phyloP scores from a whole-genome alignment of 2,329 filamentous ascomycete species.

The Tetracladium maxilliforme region DNA sequence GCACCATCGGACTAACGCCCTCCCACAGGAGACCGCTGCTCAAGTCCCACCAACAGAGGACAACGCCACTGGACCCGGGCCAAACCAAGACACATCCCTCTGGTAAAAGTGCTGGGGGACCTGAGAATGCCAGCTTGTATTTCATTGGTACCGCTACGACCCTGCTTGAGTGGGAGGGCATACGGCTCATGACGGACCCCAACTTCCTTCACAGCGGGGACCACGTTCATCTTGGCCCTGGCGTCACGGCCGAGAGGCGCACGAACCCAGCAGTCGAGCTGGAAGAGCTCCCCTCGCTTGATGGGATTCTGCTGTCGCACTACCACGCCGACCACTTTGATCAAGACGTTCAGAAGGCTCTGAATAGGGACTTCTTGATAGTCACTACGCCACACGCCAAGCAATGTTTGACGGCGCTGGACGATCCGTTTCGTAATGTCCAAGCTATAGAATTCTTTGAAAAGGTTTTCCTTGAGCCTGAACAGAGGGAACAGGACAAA shows the following conservation, averaged over 20 bases:
- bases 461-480: slow-evolving; percentile 24
- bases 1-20: too few species aligned
- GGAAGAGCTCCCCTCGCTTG: slow-evolving; percentile 40
- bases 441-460: slow-evolving; percentile 41
- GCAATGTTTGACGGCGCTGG: slow-evolving; percentile 27
- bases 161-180: slow-evolving; percentile 34
- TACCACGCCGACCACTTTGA: slow-evolving; percentile 50
- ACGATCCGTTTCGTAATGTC: slow-evolving; percentile 37
- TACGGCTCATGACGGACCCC: slow-evolving; percentile 40
- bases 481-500: slow-evolving; percentile 3
- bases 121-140: slow-evolving; percentile 28
- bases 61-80: too few species aligned
- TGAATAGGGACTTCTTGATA: slow-evolving; percentile 40
- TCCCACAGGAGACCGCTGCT: too few species aligned
- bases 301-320: slow-evolving; percentile 45
- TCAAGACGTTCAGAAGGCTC: slow-evolving; percentile 29
- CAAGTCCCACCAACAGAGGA: too few species aligned
- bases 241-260: slow-evolving; percentile 35
- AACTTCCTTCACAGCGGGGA: slow-evolving; percentile 54
- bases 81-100: too few species aligned
- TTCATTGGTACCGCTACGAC: slow-evolving; percentile 43
- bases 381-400: slow-evolving; percentile 49
- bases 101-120: too few species aligned
- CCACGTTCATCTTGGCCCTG: slow-evolving; percentile 51
- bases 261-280: slow-evolving; percentile 47